Base-by-base conservation (phyloP, 306 rosid genomes). In the Carpinus fangiana region DNA sequence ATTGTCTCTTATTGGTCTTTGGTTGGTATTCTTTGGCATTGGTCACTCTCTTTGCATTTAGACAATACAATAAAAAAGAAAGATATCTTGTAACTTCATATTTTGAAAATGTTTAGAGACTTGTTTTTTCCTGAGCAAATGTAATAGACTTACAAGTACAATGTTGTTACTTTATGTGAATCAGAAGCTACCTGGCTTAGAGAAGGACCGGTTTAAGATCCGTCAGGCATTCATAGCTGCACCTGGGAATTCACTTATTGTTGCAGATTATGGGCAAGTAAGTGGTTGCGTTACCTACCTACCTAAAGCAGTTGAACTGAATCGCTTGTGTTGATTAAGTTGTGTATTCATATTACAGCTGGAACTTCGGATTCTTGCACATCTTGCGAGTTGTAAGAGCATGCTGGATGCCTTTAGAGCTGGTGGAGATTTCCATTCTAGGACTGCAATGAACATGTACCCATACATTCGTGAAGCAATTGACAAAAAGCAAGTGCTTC, bases 181-280 rank as follows among this genome's bases (percentile, higher is more conserved):
- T 78, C 82, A 94, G 98, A 94, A 94, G 86, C 98, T 92, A 87
- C 98, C 98, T 72, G 98, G 97, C 82, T 81, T 94, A 82, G 97
- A 94, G 85, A 94, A 94, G 80, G 98, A 94, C 76, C 90, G 97
- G 65, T 94, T 92, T 86, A 94, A 94, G 85, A 94, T 94, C 84
- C 96, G 98, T 52, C 90, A 92, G 86, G 98, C 97, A 76, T 94
- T 94, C 80, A 84, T 94, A 65, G 97, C 98, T 76, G 85, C 95
- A 46, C 97, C 97, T 10, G 97, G 98, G 66, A 92, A 92, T 79
- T 92, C 97, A 56, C 97, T 94, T 69, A 87, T 94, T 73, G 98
- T 92, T 86, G 98, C 98, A 74, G 98, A 94, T 85, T 94, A 92
- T 75, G 98, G 98, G 76, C 98, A 94, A 96, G 98, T 90, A 72